Conservation (phyloP, 1,284 basidiomycete species). For the Heterobasidion occidentale region DNA sequence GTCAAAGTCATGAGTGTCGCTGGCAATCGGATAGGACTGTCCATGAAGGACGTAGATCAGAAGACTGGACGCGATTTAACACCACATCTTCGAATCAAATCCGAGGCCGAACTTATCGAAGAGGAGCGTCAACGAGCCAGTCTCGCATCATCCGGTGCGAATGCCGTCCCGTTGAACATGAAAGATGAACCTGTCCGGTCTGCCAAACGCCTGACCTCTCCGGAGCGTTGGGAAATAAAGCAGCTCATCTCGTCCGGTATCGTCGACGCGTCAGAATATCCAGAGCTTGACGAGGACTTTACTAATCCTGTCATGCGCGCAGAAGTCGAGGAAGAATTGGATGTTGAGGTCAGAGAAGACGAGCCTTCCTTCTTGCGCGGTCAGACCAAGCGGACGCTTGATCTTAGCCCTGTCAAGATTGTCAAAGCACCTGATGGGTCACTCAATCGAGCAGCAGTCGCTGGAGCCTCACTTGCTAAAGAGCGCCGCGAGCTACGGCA, state of each 20-base stretch:
- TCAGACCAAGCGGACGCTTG: constrained; percentile 91
- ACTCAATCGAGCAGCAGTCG: constrained; percentile 90
- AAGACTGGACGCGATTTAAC: constrained; percentile 82
- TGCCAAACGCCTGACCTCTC: constrained; percentile 90
- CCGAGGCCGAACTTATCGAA: constrained; percentile 80
- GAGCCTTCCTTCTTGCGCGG: constrained; percentile 96
- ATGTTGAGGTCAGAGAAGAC: constrained; percentile 95
- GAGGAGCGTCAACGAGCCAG: constrained; percentile 64
- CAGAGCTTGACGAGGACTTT: constrained; percentile 91
- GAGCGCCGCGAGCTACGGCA: constrained; percentile 92
- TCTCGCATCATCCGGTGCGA: constrained; percentile 59
- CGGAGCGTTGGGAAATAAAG: constrained; percentile 99
- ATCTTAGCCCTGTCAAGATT: constrained; percentile 96
- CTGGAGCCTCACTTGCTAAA: constrained; percentile 89
- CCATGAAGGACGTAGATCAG: constrained; percentile 99
- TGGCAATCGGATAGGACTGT: constrained; percentile 75
- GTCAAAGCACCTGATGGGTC: constrained; percentile 94
- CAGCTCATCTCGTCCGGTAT: constrained; percentile 96
- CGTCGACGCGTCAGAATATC: constrained; percentile 90
- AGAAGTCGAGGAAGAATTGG: constrained; percentile 92
- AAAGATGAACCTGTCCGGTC: constrained; percentile 56
- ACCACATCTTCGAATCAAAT: constrained; percentile 89
- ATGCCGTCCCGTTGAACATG: constrained; percentile 55
- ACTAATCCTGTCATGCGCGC: constrained; percentile 68
- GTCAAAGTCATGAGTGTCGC: constrained; percentile 95